Conservation (phyloP, 306 rosid genomes). For the Spatholobus suberectus region DNA sequence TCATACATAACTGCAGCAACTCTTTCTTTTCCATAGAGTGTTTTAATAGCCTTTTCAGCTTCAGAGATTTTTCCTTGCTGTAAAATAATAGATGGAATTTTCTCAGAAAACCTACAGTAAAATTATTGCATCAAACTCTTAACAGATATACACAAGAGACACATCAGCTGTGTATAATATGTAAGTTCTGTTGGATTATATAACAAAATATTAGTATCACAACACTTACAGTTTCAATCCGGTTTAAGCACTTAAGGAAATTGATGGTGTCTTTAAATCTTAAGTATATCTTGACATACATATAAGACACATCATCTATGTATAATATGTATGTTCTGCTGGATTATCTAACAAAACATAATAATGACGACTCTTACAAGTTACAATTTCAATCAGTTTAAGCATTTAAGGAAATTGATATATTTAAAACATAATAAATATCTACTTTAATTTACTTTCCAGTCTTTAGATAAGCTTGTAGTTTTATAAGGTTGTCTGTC, state of each 20-base stretch:
- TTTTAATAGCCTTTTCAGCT: slow-evolving; percentile 82
- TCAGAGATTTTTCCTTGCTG: slow-evolving; percentile 89
- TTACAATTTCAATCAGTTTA: too few relatives aligned
- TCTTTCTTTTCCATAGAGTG: slow-evolving; percentile 84
- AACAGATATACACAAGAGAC: slow-evolving; percentile 6
- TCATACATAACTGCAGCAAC: slow-evolving; percentile 72
- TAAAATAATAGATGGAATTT: slow-evolving; percentile 38
- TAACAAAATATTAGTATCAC: background rate
- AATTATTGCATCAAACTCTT: slow-evolving; percentile 11
- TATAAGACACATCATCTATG: too few relatives aligned
- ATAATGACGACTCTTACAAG: too few relatives aligned
- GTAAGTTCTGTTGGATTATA: slow-evolving; percentile 11
- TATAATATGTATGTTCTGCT: too few relatives aligned
- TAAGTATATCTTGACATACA: too few relatives aligned
- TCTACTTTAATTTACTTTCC: background rate
- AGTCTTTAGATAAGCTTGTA: background rate
- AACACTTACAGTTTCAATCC: background rate
- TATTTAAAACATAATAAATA: slow-evolving; percentile 3
- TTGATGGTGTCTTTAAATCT: too few relatives aligned
- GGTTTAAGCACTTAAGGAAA: slow-evolving; percentile 8
- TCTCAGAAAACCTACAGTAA: slow-evolving; percentile 35
- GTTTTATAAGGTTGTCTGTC: background rate
- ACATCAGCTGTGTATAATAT: background rate
- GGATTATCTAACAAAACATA: too few relatives aligned
- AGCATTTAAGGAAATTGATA: too few relatives aligned